These are phyloP conservation scores for Rubia yunnanensis DNA, from an alignment of 257 asterid genomes.

Conservation along the genomic window DNA sequence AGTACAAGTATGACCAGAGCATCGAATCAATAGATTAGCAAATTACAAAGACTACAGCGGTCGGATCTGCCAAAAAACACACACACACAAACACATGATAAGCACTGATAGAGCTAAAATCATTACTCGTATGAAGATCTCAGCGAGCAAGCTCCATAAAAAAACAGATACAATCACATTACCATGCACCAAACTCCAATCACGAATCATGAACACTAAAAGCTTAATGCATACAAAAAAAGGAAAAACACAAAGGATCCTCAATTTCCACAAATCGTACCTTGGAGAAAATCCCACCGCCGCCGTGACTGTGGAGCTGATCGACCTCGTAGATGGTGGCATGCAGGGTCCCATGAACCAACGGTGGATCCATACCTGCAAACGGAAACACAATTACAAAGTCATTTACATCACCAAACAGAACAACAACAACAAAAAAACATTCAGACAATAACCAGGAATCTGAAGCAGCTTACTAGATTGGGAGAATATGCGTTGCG, in stretches of 20 bases:
- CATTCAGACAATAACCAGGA: background rate
- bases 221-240: background rate
- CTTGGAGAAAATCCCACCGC: constrained; percentile 28
- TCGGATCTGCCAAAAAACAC: background rate
- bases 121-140: background rate
- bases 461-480: background rate
- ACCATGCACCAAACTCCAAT: background rate
- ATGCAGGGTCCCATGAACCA: constrained; percentile 43
- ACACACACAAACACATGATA: background rate
- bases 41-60: background rate
- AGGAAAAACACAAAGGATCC: background rate
- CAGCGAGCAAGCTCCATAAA: background rate
- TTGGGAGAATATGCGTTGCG: background rate
- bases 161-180: background rate
- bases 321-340: constrained; percentile 39
- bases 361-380: constrained; percentile 29
- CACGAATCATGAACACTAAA: background rate
- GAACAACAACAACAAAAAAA: background rate
- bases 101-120: background rate
- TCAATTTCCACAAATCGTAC: constrained; percentile 5
- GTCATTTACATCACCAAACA: background rate
- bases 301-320: constrained; percentile 17
- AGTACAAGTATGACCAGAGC: background rate
- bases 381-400: background rate
- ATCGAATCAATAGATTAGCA: background rate